Evolutionary conservation across 129 eudicot species (phyloP), one percentile per base, ranked within the genome.

Genomic region (Silybum marianum): DNA sequence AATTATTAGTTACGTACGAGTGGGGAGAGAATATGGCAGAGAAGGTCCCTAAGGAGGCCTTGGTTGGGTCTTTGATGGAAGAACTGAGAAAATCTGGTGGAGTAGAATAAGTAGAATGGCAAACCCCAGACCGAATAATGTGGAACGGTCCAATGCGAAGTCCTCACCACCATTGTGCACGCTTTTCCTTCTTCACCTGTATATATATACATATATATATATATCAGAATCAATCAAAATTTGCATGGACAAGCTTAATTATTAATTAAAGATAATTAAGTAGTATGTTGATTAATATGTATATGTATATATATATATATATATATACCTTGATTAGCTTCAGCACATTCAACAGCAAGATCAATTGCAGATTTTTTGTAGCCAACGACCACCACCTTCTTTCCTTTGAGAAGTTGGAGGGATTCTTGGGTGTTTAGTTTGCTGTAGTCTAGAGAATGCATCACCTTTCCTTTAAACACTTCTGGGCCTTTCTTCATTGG

Each of bases 311-410:
- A 25, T 69, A 30, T 69, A 28, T 69, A 16, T 36, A 4, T 18
- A 38, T 70, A 4, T 19, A 3, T 84, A 91, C 97, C 97, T 88
- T 91, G 93, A 38, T 91, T 91, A 46, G 90, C 91, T 85, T 86
- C 78, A 6, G 97, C 97, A 80, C 97, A 91, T 76, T 91, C 97
- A 72, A 89, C 90, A 10, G 97, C 97, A 44, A 91, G 79, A 82
- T 91, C 97, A 77, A 91, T 91, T n/a, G 92, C 97, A 1, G 97
- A 91, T 86, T 91, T 91, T 71, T 89, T 91, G 87, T 91, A 91
- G 7, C 97, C 97, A 60, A 91, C 77, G 3, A 91, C 80, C 7
- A 84, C 97, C 58, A 89, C 97, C 82, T 90, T 91, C 28, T 89
- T 88, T 28, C 86, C 93, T 78, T 84, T 85, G 7, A 91, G 78